phyloP scores from a whole-genome alignment of 202 grass and related monocot genomes.

The Brachypodium distachyon region DNA sequence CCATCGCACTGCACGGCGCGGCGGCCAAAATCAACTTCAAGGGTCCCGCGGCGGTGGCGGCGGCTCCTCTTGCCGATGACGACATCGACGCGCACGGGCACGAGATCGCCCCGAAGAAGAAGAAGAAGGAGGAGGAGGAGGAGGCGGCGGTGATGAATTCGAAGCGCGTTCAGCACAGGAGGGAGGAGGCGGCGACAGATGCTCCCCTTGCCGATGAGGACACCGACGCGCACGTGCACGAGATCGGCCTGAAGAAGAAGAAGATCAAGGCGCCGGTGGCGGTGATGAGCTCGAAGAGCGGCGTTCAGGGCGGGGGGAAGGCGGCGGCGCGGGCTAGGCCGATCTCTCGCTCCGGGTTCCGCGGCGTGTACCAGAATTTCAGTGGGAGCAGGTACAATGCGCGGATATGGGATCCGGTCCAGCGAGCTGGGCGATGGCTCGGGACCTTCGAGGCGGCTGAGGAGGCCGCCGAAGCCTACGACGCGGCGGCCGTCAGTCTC shows the following conservation, averaged over 20 bases:
- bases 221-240: too few species aligned
- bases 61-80: too few species aligned
- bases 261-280: background rate
- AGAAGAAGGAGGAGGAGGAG: too few species aligned
- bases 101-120: background rate
- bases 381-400: background rate
- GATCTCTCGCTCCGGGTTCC: background rate
- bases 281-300: background rate
- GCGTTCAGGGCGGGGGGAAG: background rate
- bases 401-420: background rate
- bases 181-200: background rate
- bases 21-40: background rate
- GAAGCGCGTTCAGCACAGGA: background rate
- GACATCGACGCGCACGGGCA: too few species aligned
- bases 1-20: background rate
- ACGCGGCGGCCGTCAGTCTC: background rate
- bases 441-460: slow-evolving; percentile 82
- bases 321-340: background rate
- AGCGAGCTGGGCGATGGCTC: slow-evolving; percentile 30
- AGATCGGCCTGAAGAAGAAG: background rate
- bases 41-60: background rate
- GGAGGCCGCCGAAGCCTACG: slow-evolving; percentile 79
- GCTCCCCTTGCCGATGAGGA: too few species aligned
- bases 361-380: background rate
- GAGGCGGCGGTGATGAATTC: background rate